Evolutionary conservation across 139 green algal genomes (phyloP).

Genomic region (Micromonas commoda): DNA sequence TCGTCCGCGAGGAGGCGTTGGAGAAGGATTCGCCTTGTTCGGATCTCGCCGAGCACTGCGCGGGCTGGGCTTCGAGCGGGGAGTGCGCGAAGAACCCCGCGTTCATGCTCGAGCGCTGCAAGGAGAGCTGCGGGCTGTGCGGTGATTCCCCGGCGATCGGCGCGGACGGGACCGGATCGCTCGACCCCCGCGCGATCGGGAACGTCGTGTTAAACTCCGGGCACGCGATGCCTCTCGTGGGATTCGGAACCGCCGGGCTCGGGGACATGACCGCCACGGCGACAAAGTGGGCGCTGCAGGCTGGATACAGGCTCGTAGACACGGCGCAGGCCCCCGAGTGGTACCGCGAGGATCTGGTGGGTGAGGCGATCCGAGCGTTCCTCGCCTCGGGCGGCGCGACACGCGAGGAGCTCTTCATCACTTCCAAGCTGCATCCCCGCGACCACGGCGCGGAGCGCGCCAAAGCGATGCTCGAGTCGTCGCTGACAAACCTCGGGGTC

Average conservation of each 20-base stretch:
- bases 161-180: too few relatives aligned
- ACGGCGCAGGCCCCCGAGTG: conserved; percentile 28
- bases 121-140: neutral
- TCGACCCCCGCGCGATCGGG: too few relatives aligned
- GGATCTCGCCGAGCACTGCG: too few relatives aligned
- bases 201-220: conserved; percentile 16
- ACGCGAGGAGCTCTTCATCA: conserved; percentile 28
- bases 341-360: conserved; percentile 33
- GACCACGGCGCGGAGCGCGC: neutral
- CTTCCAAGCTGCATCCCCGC: conserved; percentile 29
- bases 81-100: conserved; percentile 38
- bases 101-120: conserved; percentile 31
- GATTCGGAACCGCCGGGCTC: conserved; percentile 30
- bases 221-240: conserved; percentile 21
- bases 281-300: conserved; percentile 10
- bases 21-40: too few relatives aligned
- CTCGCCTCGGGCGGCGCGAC: neutral
- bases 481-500: conserved; percentile 17
- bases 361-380: neutral
- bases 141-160: too few relatives aligned
- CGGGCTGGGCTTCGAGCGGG: conserved; percentile 28
- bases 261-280: neutral
- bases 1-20: too few relatives aligned
- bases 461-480: neutral
- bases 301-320: conserved; percentile 31